Evolutionary conservation across 2,329 filamentous ascomycete genomes (phyloP).

Genomic region (Sclerotiophoma versabilis): DNA sequence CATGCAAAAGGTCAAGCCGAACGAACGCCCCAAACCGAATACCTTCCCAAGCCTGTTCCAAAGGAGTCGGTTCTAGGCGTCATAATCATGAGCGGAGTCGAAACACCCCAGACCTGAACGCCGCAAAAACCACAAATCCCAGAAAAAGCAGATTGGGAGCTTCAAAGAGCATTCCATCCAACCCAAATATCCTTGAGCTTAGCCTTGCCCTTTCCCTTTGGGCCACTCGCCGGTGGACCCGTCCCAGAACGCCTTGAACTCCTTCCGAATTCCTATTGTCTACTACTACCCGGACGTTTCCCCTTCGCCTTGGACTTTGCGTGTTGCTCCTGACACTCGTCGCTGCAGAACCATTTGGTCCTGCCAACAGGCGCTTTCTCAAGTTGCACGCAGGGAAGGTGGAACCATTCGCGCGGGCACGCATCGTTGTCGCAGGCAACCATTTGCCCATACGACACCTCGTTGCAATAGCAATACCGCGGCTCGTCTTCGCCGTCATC

Average conservation of each 20-base stretch:
- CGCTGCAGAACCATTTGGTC: slow-evolving; percentile 51
- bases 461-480: slow-evolving; percentile 71
- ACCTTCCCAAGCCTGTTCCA: slow-evolving; percentile 15
- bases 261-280: slow-evolving; percentile 51
- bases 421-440: slow-evolving; percentile 71
- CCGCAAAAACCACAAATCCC: slow-evolving; percentile 28
- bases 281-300: slow-evolving; percentile 47
- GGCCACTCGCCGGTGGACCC: slow-evolving; percentile 37
- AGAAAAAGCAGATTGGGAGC: slow-evolving; percentile 35
- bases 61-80: slow-evolving; percentile 19
- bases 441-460: slow-evolving; percentile 72
- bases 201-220: slow-evolving; percentile 44
- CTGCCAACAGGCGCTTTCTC: slow-evolving; percentile 62
- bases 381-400: slow-evolving; percentile 69
- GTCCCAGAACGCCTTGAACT: slow-evolving; percentile 48
- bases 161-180: slow-evolving; percentile 48
- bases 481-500: slow-evolving; percentile 58
- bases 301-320: slow-evolving; percentile 42
- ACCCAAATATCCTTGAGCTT: slow-evolving; percentile 43
- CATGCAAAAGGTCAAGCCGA: slow-evolving; percentile 14
- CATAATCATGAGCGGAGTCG: slow-evolving; percentile 19
- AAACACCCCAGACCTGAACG: slow-evolving; percentile 23
- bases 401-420: slow-evolving; percentile 72
- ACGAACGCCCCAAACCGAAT: slow-evolving; percentile 14
- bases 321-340: slow-evolving; percentile 47